Base-by-base conservation (phyloP, 805 yeast species). In the Zygosaccharomyces kombuchaensis region DNA sequence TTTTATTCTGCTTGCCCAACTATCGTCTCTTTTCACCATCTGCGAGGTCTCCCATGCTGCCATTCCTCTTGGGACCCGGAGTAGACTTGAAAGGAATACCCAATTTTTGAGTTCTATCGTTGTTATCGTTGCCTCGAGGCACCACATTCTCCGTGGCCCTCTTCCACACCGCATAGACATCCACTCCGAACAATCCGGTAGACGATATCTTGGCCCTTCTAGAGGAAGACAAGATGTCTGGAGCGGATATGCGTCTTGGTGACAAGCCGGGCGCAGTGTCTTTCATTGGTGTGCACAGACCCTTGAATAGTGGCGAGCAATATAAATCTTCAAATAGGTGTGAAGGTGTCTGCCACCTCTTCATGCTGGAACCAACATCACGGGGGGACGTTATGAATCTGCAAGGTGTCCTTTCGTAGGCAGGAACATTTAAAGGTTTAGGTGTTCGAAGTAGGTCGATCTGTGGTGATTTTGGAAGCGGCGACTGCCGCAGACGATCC, bases 311-410 rank as follows among this genome's bases (percentile, higher is more conserved):
- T 9, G 68, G 68, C 2, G 68, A 63, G 19, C 60, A 54, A 36
- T 61, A 61, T 10, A 60, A 49, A 47, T 63, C 67, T 46, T 63
- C 67, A 34, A 63, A 61, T 16, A 62, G 44, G 41, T 59, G 60
- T 4, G 65, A 60, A 12, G 68, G 68, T 4, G 67, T 62, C 46
- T 62, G 65, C 66, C 66, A 62, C 47, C 53, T 62, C 37, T 55
- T 60, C 35, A 56, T 40, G 13, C 54, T 32, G 2, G 56, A 45
- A 22, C 51, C 47, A 4, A 47, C 55, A 37, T 56, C 63, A 39
- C 51, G 54, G 8, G 65, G 65, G 3, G 65, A 59, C 4, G 54
- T 43, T 13, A 47, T 47, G 22, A 55, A 50, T 27, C 56, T 43
- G 27, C 44, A 39, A 8, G 65, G 65, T 2, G 64, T 58, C 30